Evolutionary conservation across 257 asterid genomes (phyloP).

Genomic region (Capsicum pubescens): DNA sequence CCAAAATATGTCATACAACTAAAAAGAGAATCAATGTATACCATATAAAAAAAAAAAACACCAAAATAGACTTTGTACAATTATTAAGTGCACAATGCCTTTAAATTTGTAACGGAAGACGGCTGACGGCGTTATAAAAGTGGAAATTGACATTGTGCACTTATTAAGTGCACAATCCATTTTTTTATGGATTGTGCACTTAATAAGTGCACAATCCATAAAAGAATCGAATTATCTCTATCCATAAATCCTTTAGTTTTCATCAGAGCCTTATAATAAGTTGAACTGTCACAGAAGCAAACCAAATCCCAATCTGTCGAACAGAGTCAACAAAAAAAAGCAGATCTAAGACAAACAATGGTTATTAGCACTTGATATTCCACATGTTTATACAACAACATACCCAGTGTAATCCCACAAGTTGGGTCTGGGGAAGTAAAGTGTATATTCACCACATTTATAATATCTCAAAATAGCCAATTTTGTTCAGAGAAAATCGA

Average conservation of each 20-base stretch:
- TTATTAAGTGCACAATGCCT: too few species aligned
- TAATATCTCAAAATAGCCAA: conserved; percentile 2
- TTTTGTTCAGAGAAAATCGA: neutral
- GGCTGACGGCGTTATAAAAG: too few species aligned
- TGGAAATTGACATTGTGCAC: too few species aligned
- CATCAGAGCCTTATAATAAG: conserved; percentile 19
- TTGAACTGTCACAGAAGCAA: conserved; percentile 8
- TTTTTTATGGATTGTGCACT: too few species aligned
- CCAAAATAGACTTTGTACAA: too few species aligned
- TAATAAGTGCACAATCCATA: too few species aligned
- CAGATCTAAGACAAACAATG: neutral
- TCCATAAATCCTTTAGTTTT: conserved; percentile 10
- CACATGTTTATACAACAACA: neutral
- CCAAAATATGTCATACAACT: too few species aligned
- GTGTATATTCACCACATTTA: neutral
- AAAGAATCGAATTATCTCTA: too few species aligned
- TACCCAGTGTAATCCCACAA: neutral
- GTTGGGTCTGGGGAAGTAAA: neutral
- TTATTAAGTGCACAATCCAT: too few species aligned
- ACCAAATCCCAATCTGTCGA: neutral
- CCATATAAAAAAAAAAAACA: too few species aligned
- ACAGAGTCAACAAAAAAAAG: neutral
- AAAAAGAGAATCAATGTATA: too few species aligned
- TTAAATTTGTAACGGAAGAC: too few species aligned
- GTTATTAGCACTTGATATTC: neutral